Percentiles rank a stretch among this genome's conserved stretches.
phyloP scores from a whole-genome alignment of 1,139 yeast species.

The Candida albicans region DNA sequence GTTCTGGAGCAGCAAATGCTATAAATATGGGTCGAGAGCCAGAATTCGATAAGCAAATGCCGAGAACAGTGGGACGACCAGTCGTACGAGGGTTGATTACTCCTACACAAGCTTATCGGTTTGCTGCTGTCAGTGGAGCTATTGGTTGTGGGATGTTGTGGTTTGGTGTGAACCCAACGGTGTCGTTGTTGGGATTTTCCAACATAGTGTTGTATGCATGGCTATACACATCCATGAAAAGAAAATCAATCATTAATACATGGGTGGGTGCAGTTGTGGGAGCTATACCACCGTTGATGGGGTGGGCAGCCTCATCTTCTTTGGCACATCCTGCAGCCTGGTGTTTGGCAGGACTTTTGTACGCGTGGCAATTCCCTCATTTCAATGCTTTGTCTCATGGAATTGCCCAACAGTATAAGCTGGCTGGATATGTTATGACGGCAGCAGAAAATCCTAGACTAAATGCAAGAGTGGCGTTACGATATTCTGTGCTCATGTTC shows the following conservation, averaged over 20 bases:
- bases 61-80: constrained; percentile 86
- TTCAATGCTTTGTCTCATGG: constrained; percentile 90
- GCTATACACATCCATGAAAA: constrained; percentile 85
- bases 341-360: constrained; percentile 85
- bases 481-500: constrained; percentile 88
- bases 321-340: constrained; percentile 88
- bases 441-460: constrained; percentile 89
- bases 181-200: constrained; percentile 71
- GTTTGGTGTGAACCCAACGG: constrained; percentile 83
- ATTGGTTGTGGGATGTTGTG: constrained; percentile 69
- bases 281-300: constrained; percentile 98
- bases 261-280: constrained; percentile 99
- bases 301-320: constrained; percentile 95
- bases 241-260: constrained; percentile 82
- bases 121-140: constrained; percentile 74
- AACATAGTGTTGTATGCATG: constrained; percentile 86
- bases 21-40: constrained; percentile 98
- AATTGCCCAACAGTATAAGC: constrained; percentile 81
- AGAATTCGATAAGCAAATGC: constrained; percentile 82
- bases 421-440: constrained; percentile 95
- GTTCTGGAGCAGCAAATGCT: constrained; percentile 95
- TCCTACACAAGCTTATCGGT: constrained; percentile 72
- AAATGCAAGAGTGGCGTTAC: constrained; percentile 89
- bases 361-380: constrained; percentile 99
- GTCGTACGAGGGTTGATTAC: constrained; percentile 82